phyloP scores from a whole-genome alignment of 2,329 filamentous ascomycete species.

The Cadophora sp. region DNA sequence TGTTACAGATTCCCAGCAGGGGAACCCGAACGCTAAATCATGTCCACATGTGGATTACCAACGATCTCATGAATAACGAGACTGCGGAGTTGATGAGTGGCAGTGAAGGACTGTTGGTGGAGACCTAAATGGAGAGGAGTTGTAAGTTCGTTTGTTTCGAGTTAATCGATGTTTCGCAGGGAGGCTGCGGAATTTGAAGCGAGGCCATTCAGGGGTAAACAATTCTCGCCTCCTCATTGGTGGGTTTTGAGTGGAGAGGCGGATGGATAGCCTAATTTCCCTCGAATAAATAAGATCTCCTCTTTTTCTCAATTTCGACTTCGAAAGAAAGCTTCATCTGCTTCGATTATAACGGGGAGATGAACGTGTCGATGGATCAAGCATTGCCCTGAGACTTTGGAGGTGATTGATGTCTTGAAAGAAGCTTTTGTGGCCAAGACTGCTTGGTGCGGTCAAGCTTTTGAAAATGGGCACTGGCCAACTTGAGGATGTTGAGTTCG shows the following conservation, averaged over 20 bases:
- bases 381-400: neutral
- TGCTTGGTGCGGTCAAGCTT: slow-evolving; percentile 10
- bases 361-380: neutral
- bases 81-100: neutral
- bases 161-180: neutral
- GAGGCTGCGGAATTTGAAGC: neutral
- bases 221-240: slow-evolving; percentile 6
- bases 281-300: slow-evolving; percentile 10
- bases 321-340: slow-evolving; percentile 4
- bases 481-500: neutral
- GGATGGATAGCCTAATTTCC: neutral
- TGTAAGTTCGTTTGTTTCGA: slow-evolving; percentile 8
- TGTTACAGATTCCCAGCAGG: neutral
- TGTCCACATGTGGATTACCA: neutral
- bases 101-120: neutral
- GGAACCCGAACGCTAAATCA: neutral
- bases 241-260: neutral
- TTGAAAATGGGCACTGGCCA: neutral
- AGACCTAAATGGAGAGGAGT: neutral
- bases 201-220: neutral
- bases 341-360: neutral
- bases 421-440: slow-evolving; percentile 9
- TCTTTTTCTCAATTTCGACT: neutral
- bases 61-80: neutral
- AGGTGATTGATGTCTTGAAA: neutral